Conservation (phyloP, 2,329 filamentous ascomycete species). For the Alternaria triticimaculans region DNA sequence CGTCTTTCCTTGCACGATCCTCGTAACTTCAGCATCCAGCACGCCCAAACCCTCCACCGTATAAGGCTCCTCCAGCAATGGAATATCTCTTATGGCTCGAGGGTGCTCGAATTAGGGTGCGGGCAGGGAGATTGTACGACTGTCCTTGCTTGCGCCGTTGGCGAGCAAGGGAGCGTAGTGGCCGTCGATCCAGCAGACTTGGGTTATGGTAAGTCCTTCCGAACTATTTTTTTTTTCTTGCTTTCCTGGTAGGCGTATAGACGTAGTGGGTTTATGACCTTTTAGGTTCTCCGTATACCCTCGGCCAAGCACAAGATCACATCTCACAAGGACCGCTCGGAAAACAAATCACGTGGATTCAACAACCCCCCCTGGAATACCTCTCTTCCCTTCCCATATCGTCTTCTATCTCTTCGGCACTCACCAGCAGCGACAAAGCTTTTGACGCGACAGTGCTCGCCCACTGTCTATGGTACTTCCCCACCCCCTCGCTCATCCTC, state of each 20-base stretch:
- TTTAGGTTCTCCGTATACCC: constrained; percentile 51
- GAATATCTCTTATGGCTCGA: constrained; percentile 42
- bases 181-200: constrained; percentile 61
- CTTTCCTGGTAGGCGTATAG: constrained; percentile 4
- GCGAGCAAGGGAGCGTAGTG: constrained; percentile 51
- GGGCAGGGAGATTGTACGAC: constrained; percentile 66
- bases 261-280: constrained; percentile 5
- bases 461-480: constrained; percentile 64
- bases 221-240: background rate
- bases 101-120: constrained; percentile 65
- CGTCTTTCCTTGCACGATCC: constrained; percentile 27
- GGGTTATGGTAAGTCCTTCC: constrained; percentile 53
- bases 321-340: constrained; percentile 54
- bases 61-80: constrained; percentile 29
- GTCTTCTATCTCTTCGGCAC: constrained; percentile 6
- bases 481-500: constrained; percentile 45
- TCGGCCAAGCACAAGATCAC: constrained; percentile 57
- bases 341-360: constrained; percentile 54
- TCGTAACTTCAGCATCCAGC: constrained; percentile 22
- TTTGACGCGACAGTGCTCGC: constrained; percentile 59
- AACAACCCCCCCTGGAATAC: constrained; percentile 43
- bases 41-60: constrained; percentile 32
- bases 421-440: constrained; percentile 3
- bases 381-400: constrained; percentile 13
- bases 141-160: constrained; percentile 59